Evolutionary conservation across 2,329 filamentous ascomycete species (phyloP).

Genomic region (Ascochyta viciae-villosae): DNA sequence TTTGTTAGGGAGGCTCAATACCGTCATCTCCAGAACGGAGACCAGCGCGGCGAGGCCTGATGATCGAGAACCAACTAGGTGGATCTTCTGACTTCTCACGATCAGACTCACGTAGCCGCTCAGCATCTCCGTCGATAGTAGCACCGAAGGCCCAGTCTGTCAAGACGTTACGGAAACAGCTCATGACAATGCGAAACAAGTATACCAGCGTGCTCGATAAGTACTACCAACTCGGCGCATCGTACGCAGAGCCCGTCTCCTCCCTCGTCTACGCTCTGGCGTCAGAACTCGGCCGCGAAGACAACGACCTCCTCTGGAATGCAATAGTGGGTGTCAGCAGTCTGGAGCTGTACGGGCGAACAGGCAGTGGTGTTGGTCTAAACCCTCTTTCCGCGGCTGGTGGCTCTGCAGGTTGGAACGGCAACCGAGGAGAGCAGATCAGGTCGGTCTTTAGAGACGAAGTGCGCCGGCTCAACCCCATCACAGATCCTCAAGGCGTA

Average conservation of each 20-base stretch:
- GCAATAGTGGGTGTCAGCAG: conserved; percentile 95
- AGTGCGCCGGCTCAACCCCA: conserved; percentile 89
- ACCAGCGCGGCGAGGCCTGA: conserved; percentile 66
- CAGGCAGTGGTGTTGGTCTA: conserved; percentile 77
- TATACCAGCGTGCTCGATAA: conserved; percentile 77
- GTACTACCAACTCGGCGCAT: conserved; percentile 87
- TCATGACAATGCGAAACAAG: conserved; percentile 77
- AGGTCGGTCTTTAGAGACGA: conserved; percentile 89
- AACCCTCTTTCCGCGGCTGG: conserved; percentile 62
- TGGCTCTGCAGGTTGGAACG: conserved; percentile 75
- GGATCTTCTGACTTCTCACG: conserved; percentile 51
- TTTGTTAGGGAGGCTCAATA: conserved; percentile 61
- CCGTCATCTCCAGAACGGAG: conserved; percentile 70
- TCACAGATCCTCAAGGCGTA: conserved; percentile 62
- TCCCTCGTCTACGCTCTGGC: conserved; percentile 94
- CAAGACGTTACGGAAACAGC: conserved; percentile 72
- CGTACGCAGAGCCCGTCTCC: conserved; percentile 93
- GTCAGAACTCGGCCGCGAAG: conserved; percentile 92
- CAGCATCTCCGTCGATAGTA: conserved; percentile 42
- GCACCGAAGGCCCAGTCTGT: conserved; percentile 70
- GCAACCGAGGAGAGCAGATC: conserved; percentile 81
- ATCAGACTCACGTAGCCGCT: conserved; percentile 49
- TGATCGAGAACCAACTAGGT: conserved; percentile 39
- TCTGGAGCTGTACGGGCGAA: conserved; percentile 87
- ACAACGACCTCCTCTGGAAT: conserved; percentile 95